Conservation (phyloP, 73 alveolate genomes). For the Blepharisma stoltei region DNA sequence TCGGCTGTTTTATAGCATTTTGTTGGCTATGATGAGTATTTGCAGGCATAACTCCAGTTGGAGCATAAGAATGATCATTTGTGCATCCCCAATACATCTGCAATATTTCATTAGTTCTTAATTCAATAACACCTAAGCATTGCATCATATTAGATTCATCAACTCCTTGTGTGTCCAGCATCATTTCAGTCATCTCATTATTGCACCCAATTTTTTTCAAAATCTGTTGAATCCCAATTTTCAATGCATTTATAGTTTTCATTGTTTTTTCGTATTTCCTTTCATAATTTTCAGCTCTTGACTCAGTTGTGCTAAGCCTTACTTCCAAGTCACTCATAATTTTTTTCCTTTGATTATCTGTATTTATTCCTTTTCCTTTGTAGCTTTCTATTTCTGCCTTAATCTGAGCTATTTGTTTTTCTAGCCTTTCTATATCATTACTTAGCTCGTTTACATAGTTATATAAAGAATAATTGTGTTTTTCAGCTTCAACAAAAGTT, state of each 20-base stretch:
- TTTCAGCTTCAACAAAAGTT: constrained; percentile 75
- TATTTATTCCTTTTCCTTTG: constrained; percentile 46
- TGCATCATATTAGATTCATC: constrained; percentile 68
- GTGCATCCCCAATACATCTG: constrained; percentile 64
- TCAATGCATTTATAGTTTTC: constrained; percentile 68
- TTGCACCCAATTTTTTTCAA: constrained; percentile 67
- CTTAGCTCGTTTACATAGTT: constrained; percentile 79
- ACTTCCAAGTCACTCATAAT: constrained; percentile 53
- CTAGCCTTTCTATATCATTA: constrained; percentile 79
- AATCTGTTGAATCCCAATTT: constrained; percentile 58
- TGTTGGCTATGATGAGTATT: background rate
- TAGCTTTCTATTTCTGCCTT: constrained; percentile 55
- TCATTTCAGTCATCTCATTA: constrained; percentile 46
- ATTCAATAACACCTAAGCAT: constrained; percentile 62
- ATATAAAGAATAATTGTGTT: constrained; percentile 54
- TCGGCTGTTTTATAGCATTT: background rate
- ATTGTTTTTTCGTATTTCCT: constrained; percentile 62
- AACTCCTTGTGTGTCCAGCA: constrained; percentile 55
- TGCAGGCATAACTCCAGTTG: background rate
- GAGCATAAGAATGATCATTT: background rate
- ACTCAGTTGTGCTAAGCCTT: constrained; percentile 59
- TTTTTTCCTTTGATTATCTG: constrained; percentile 49
- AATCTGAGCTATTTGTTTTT: constrained; percentile 64
- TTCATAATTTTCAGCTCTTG: constrained; percentile 75
- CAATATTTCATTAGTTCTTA: constrained; percentile 64